These are phyloP conservation scores for Cytidiella melzeri DNA, from an alignment of 768 basidiomycete genomes.

Conservation along the genomic window DNA sequence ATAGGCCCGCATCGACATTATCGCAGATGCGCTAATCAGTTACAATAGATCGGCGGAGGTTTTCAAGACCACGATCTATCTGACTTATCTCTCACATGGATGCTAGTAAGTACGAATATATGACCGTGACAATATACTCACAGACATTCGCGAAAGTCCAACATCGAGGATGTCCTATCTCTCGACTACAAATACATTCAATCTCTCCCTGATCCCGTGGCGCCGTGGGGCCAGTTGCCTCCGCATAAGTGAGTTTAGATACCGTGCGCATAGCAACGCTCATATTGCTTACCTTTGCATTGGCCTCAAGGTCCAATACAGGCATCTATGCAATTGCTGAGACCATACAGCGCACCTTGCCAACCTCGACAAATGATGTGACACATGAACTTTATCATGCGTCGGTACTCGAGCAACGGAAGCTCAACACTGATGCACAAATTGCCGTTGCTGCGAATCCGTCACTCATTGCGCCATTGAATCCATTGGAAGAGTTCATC, in stretches of 20 bases:
- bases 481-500: conserved; percentile 48
- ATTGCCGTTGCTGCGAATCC: conserved; percentile 36
- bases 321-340: conserved; percentile 50
- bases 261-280: too few species aligned
- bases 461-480: conserved; percentile 35
- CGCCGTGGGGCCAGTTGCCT: conserved; percentile 53
- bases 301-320: conserved; percentile 19
- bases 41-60: conserved; percentile 66
- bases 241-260: conserved; percentile 52
- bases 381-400: conserved; percentile 60
- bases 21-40: too few species aligned
- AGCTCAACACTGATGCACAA: conserved; percentile 29
- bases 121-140: neutral
- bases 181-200: conserved; percentile 50
- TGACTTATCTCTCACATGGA: conserved; percentile 58
- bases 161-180: conserved; percentile 48
- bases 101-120: conserved; percentile 42
- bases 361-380: conserved; percentile 34
- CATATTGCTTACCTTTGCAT: neutral
- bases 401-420: conserved; percentile 46
- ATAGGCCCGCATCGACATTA: too few species aligned
- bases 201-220: conserved; percentile 43
- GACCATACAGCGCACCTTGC: conserved; percentile 41
- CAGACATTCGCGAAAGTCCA: conserved; percentile 35
- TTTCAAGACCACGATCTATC: conserved; percentile 63